Evolutionary conservation across 306 rosid species (phyloP).

Genomic region (Vicia faba): DNA sequence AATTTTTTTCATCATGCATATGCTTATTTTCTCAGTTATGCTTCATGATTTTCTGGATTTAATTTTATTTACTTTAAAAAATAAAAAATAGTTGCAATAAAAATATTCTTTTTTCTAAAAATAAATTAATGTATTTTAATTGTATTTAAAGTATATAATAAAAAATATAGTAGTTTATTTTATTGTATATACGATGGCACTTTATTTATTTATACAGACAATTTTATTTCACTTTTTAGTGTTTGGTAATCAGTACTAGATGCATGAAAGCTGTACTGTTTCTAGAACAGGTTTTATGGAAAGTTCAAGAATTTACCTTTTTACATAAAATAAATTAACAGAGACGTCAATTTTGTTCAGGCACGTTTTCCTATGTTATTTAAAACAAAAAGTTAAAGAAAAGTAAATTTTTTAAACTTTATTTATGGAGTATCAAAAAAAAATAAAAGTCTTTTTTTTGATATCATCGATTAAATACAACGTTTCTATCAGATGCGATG

Average conservation of each 20-base stretch:
- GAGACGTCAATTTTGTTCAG: conserved; percentile 1
- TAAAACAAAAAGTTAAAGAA: background rate
- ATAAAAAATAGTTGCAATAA: background rate
- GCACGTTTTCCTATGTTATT: conserved; percentile 25
- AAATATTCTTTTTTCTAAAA: background rate
- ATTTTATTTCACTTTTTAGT: background rate
- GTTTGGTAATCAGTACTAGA: background rate
- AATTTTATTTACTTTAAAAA: background rate
- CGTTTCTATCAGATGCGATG: background rate
- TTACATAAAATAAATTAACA: conserved; percentile 13
- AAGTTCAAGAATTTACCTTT: conserved; percentile 25
- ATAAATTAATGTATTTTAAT: background rate
- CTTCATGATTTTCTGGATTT: background rate
- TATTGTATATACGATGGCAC: background rate
- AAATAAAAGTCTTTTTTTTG: background rate
- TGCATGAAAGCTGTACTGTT: conserved; percentile 2
- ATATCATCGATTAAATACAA: background rate
- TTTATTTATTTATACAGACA: background rate
- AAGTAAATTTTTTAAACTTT: conserved; percentile 12
- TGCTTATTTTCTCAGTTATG: background rate
- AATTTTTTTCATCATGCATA: background rate
- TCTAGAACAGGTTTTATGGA: background rate
- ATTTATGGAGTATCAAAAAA: no score
- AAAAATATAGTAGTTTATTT: background rate
- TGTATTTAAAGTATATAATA: no score